Evolutionary conservation across 2,329 filamentous ascomycete species (phyloP).

Genomic region (Botrytis pseudocinerea): DNA sequence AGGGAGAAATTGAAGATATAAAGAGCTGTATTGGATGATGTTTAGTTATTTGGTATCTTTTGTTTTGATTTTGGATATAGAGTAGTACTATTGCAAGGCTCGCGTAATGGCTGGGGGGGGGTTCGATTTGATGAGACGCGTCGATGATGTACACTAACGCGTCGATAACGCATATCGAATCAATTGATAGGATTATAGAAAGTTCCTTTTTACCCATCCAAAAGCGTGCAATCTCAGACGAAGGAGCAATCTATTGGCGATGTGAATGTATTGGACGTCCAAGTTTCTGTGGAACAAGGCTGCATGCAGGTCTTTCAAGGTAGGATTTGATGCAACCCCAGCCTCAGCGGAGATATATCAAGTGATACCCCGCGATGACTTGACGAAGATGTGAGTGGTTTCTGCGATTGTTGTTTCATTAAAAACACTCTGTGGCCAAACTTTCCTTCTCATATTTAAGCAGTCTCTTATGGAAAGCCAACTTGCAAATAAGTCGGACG

Average conservation of each 20-base stretch:
- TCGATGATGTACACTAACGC: background rate
- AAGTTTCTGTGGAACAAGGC: background rate
- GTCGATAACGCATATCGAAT: background rate
- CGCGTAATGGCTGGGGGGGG: too few relatives aligned
- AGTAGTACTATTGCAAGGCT: background rate
- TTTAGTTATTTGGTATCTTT: background rate
- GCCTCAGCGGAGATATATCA: background rate
- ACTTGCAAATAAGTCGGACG: background rate
- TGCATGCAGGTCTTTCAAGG: background rate
- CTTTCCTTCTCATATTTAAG: background rate
- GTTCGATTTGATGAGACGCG: background rate
- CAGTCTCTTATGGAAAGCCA: too few relatives aligned
- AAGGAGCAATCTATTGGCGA: background rate
- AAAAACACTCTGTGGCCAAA: background rate
- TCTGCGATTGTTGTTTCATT: background rate
- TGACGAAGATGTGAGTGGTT: background rate
- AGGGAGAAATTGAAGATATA: background rate
- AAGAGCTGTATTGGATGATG: background rate
- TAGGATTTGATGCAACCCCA: background rate
- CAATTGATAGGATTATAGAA: background rate
- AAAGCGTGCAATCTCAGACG: background rate
- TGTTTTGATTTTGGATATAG: background rate
- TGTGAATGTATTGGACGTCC: background rate
- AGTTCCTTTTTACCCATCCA: too few relatives aligned
- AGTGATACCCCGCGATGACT: background rate